Base-by-base conservation (phyloP, 352 stramenopile genomes). In the Peronospora belbahrii region DNA sequence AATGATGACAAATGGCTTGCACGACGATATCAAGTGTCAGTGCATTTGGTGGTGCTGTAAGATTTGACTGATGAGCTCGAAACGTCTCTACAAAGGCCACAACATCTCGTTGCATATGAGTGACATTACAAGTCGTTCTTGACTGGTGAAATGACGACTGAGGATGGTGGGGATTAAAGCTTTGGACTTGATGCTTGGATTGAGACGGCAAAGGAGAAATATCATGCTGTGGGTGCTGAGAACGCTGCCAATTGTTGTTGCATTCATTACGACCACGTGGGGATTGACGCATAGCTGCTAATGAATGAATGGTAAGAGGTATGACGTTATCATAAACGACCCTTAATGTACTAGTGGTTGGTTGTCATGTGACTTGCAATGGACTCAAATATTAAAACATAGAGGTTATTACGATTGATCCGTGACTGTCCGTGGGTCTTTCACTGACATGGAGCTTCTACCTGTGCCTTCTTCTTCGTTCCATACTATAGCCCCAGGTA, bases 401-500 rank as follows among this genome's bases (percentile, higher is more conserved):
- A 20, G 13, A 36, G 31, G 31, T 18, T 18, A 15, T 35, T 15
- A 31, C 3, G 10, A n/a, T n/a, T n/a, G n/a, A n/a, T n/a, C n/a
- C n/a, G n/a, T n/a, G n/a, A n/a, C n/a, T n/a, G n/a, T n/a, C n/a
- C n/a, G n/a, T n/a, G n/a, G n/a, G n/a, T 85, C 70, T 18, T 74
- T 59, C 2, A 47, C 40, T 15, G 62, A 55, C 9, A 47, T 28
- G 38, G 48, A 42, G 43, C 8, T 61, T 15, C 46, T 43, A 4
- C 42, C 48, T 0, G 40, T 49, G 4, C 34, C 56, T 46, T 88
- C 78, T 47, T 90, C 76, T 6, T 87, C 62, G 39, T n/a, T n/a
- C n/a, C n/a, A n/a, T n/a, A n/a, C n/a, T 72, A 88, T 0, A 93
- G 39, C 0, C 74, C 66, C 15, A 89, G 43, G 25, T 88, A 86